Base-by-base conservation (phyloP, 2,329 filamentous ascomycete genomes). In the Trichothecium roseum region DNA sequence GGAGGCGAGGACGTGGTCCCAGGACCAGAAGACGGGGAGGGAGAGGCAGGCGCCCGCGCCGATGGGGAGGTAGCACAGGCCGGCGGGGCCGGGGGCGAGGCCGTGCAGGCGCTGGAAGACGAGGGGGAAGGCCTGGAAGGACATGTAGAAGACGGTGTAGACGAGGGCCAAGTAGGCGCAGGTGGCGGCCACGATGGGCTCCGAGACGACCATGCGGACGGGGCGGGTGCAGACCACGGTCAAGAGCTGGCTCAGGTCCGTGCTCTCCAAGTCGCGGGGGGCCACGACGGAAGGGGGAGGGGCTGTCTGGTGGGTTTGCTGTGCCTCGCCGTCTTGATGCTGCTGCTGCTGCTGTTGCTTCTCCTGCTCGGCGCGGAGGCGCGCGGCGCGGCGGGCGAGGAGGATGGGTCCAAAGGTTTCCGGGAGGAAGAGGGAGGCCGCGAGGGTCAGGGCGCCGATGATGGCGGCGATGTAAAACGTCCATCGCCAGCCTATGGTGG, bases 101-200 rank as follows among this genome's bases (percentile, higher is more conserved):
- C 62, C 60, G 53, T 86, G 86, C 4, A 77, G 51, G 17, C 58
- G 51, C 42, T 70, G 61, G 53, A 84, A 88, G 42, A 86, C 81
- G 40, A 79, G 66, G 2, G 78, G 78, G 52, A 80, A 88, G 3
- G 81, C 79, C 52, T 85, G 76, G 46, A 89, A 85, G 50, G 77
- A 85, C 58, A 88, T 83, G 64, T 74, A 73, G 49, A 73, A 72
- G 44, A 73, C 70, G 33, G 63, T 70, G 50, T 86, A 88, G 24
- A 77, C 69, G 18, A 88, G 63, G 24, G 83, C 76, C 9, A 87
- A 64, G 54, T 86, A 88, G 49, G 74, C 51, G 53, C 78, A 85
- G 2, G 72, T 74, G 33, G 76, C 79, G 17, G 78, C 64, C 7
- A 89, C 81, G 34, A 89, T 81, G 33, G 80, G 77, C 50, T 91